A percentile compares a stretch with the other conserved stretches of the same genome.
These are phyloP conservation scores for Chlorella sp. DNA, from an alignment of 139 green algal species.

Conservation along the genomic window DNA sequence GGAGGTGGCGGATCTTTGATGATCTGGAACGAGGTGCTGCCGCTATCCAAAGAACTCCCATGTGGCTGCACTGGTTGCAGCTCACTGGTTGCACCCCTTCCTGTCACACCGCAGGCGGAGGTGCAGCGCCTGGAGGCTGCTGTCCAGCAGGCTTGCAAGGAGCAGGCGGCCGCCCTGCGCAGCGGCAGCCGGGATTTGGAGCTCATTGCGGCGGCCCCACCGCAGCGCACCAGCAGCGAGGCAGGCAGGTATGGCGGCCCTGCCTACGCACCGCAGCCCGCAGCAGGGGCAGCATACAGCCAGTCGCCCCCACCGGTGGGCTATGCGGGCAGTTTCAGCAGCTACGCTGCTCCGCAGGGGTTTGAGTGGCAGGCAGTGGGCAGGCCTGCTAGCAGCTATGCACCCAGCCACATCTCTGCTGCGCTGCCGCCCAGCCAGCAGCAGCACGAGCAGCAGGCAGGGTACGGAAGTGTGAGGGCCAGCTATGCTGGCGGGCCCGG, in stretches of 20 bases:
- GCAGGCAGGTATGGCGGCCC: not conserved
- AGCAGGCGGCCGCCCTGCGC: not conserved
- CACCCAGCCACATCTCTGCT: too few relatives aligned
- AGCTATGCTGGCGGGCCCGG: not conserved
- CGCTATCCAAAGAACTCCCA: too few relatives aligned
- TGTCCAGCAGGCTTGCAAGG: not conserved
- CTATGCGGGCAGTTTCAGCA: too few relatives aligned
- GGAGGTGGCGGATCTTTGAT: too few relatives aligned
- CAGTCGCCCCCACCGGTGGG: not conserved
- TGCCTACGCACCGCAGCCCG: not conserved
- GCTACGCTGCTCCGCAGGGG: too few relatives aligned
- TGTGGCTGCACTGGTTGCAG: too few relatives aligned
- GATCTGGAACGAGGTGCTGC: too few relatives aligned
- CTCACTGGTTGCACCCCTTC: too few relatives aligned
- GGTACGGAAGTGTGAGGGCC: not conserved
- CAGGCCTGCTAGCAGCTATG: too few relatives aligned
- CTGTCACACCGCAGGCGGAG: not conserved
- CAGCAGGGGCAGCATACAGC: not conserved
- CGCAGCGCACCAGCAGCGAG: not conserved
- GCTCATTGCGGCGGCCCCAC: not conserved
- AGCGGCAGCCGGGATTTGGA: not conserved
- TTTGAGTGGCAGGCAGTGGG: too few relatives aligned
- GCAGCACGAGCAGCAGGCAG: slow-evolving; percentile 2
- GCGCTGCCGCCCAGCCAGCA: not conserved
- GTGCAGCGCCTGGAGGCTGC: not conserved